Conservation (phyloP, 1,139 yeast genomes). For the Suhomyces choctaworum region DNA sequence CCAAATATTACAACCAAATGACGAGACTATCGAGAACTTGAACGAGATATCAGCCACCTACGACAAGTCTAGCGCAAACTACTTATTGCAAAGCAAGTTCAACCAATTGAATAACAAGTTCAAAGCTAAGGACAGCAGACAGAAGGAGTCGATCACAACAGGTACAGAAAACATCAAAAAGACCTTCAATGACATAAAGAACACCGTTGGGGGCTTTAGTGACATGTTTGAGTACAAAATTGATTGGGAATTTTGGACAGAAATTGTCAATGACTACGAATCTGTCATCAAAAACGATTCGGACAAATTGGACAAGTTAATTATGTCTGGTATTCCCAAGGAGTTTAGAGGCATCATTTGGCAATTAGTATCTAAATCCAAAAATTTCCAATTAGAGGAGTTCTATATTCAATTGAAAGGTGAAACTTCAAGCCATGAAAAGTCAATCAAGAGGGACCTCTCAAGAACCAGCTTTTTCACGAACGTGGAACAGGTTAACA, state of each 20-base stretch:
- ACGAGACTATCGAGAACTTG: slow-evolving; percentile 15
- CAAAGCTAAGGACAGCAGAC: slow-evolving; percentile 30
- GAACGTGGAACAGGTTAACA: slow-evolving; percentile 52
- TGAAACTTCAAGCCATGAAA: slow-evolving; percentile 65
- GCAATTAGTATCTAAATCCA: slow-evolving; percentile 87
- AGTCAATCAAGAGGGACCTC: slow-evolving; percentile 77
- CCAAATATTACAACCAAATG: slow-evolving; percentile 12
- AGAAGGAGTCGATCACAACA: slow-evolving; percentile 51
- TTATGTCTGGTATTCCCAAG: slow-evolving; percentile 77
- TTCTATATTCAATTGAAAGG: slow-evolving; percentile 54
- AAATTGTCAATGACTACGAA: slow-evolving; percentile 72
- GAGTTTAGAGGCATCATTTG: slow-evolving; percentile 87
- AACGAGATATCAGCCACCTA: slow-evolving; percentile 24
- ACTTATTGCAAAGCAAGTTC: slow-evolving; percentile 39
- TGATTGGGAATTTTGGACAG: slow-evolving; percentile 91
- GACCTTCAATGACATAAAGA: slow-evolving; percentile 57
- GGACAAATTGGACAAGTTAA: slow-evolving; percentile 55
- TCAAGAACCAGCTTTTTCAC: slow-evolving; percentile 82
- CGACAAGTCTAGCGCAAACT: slow-evolving; percentile 29
- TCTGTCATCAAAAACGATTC: slow-evolving; percentile 64
- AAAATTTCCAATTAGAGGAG: slow-evolving; percentile 71
- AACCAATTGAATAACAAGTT: slow-evolving; percentile 32
- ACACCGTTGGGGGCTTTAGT: slow-evolving; percentile 46
- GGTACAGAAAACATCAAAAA: slow-evolving; percentile 65
- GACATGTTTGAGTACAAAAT: slow-evolving; percentile 39